phyloP scores from a whole-genome alignment of 2,329 filamentous ascomycete species.

The Neophaeococcomyces aloes region DNA sequence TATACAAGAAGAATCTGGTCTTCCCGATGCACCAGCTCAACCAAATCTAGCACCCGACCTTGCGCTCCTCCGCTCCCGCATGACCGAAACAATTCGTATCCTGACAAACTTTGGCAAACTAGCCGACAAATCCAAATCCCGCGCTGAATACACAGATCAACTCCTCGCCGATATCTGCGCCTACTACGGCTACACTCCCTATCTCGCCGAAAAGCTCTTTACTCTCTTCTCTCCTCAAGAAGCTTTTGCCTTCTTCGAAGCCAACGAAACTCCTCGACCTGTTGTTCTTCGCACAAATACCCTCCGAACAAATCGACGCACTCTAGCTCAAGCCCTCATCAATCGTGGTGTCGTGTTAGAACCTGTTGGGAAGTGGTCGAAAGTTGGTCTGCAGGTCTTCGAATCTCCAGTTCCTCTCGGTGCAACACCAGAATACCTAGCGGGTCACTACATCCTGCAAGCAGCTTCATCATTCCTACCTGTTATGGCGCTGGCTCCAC shows the following conservation, averaged over 20 bases:
- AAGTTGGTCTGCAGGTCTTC: slow-evolving; percentile 93
- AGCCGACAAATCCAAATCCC: slow-evolving; percentile 66
- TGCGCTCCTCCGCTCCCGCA: slow-evolving; percentile 74
- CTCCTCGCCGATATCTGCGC: slow-evolving; percentile 84
- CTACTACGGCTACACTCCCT: slow-evolving; percentile 94
- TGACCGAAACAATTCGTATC: slow-evolving; percentile 87
- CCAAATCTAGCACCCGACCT: slow-evolving; percentile 73
- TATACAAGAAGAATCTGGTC: slow-evolving; percentile 64
- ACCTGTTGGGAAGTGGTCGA: slow-evolving; percentile 96
- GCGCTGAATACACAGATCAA: slow-evolving; percentile 78
- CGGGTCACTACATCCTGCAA: slow-evolving; percentile 95
- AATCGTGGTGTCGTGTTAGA: slow-evolving; percentile 93
- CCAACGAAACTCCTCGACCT: slow-evolving; percentile 87
- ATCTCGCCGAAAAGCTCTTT: slow-evolving; percentile 91
- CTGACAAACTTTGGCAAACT: slow-evolving; percentile 79
- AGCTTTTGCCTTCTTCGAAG: slow-evolving; percentile 96
- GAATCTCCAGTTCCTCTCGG: slow-evolving; percentile 78
- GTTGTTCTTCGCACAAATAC: slow-evolving; percentile 97
- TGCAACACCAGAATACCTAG: slow-evolving; percentile 94
- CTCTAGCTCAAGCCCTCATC: slow-evolving; percentile 86
- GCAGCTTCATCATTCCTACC: slow-evolving; percentile 93
- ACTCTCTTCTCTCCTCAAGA: slow-evolving; percentile 85
- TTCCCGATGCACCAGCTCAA: slow-evolving; percentile 49
- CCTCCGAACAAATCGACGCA: slow-evolving; percentile 62
- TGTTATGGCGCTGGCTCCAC: slow-evolving; percentile 91